Evolutionary conservation across 2,329 filamentous ascomycete genomes (phyloP), one percentile per base, ranked within the genome.

Genomic region (Eurotiales sp.): DNA sequence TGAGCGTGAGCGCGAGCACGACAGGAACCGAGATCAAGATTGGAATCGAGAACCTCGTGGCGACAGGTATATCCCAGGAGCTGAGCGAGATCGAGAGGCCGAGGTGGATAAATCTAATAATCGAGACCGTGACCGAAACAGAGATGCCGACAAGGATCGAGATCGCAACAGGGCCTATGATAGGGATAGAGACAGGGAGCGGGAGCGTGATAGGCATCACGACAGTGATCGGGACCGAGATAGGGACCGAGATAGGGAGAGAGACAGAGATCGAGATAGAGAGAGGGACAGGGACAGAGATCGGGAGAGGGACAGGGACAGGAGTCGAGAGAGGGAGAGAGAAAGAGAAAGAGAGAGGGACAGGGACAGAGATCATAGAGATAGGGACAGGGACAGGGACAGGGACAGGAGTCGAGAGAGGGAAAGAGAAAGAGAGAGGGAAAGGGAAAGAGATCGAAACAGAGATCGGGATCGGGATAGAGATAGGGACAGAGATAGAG

Each of bases 11-110:
- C n/a, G n/a, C n/a, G n/a, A n/a, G n/a, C n/a, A n/a, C n/a, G n/a
- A 56, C 14, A 25, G 59, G 8, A 51, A 56, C 6, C 49, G 56
- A 15, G 57, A 58, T 37, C 44, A 51, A 15, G 59, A 62, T 11
- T 61, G 61, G 36, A 63, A 67, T 7, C 29, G 53, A 17, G 65
- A 54, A 12, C 30, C 41, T 27, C 47, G 52, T 23, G 44, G 36
- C 29, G 46, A 51, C 25, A 42, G 49, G 7, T 50, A 52, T 42
- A 42, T 50, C n/a, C 52, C 52, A 27, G 52, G 46, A 8, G 34
- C 43, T 23, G 65, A 17, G 64, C 62, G 59, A 17, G 59, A 60
- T 19, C 56, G 59, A 34, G 59, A 62, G 23, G 47, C 56, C 7
- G 47, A 58, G 23, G 37, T 53, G 39, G 56, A 59, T 6, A 22